Base-by-base conservation (phyloP, 495 filamentous ascomycete genomes). In the Aspergillus hancockii region DNA sequence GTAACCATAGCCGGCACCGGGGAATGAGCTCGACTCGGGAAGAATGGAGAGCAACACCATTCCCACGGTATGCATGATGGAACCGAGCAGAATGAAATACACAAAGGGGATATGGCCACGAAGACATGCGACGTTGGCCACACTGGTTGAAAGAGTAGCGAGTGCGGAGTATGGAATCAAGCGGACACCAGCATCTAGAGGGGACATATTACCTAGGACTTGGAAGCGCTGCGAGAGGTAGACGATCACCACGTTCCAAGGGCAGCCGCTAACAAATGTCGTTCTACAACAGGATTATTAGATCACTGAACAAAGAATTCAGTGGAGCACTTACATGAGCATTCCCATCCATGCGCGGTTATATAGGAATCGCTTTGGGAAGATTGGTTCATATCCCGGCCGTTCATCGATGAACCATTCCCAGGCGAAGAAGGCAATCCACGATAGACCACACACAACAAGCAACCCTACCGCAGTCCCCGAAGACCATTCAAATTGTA, bases 181-280 rank as follows among this genome's bases (percentile, higher is more conserved):
- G 31, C 84, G 75, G 16, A 87, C 67, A 16, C 86, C 88, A 0
- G 87, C 64, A n/a, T 62, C 61, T 12, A 75, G 59, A 21, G 75
- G 67, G n/a, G 75, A 75, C 49, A 66, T 58, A 9, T 67, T 71
- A 50, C 83, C 77, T 16, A 86, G 78, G 25, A 85, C 72, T 56
- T 88, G 84, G 32, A 87, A 83, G 46, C 83, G 79, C 57, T 86
- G 79, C 5, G 86, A 84, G 8, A 89, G 72, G 49, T 82, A 79
- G 38, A 88, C 78, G 5, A 87, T 71, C 3, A 53, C 31, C 7
- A 53, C 52, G 32, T 86, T 80, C 60, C 81, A 87, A 7, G 81
- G 71, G 47, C 83, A 85, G 10, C 86, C 86, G 16, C 61, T 67
- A 8, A 66, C 69, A 68, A 70, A 67, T 4, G 31, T 38, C 7